Base-by-base conservation (phyloP, 2,329 filamentous ascomycete genomes). In the Penicillium freii region DNA sequence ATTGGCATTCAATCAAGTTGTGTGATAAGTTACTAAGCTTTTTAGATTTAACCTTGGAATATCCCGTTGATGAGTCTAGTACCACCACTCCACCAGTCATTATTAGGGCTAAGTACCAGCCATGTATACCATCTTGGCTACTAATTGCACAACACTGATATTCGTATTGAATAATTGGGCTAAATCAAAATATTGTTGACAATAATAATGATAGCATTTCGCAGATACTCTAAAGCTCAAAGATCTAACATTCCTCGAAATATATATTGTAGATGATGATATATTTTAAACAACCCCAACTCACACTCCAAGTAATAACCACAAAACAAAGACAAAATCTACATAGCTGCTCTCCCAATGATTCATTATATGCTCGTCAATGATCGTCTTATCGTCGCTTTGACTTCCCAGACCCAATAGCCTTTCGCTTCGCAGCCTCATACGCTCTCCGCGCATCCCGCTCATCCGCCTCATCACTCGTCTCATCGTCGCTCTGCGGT, bases 401-500 rank as follows among this genome's bases (percentile, higher is more conserved):
- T 34, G 45, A 1, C 29, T 46, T 52, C 9, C 7, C 5, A 31
- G 64, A 61, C 17, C 58, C 65, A 31, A 59, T 66, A 25, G 64
- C 60, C 57, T 69, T 73, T 33, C 63, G 67, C 54, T 68, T 73
- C 25, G 67, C 66, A 54, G 65, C 61, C 55, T 74, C 71, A 25
- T 75, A 59, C 10, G 67, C 65, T 42, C 63, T 67, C 39, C 67
- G 45, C 15, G 25, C 61, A 25, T 76, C 66, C 21, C 73, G 64
- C 54, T 73, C 70, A 48, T 73, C 62, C 39, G 74, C 70, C 29
- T 74, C 69, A 38, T 77, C 74, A 17, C 75, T 74, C 51, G 75
- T 61, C 65, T 83, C 82, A 45, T 84, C 81, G 27, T 81, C 71
- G 5, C 82, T 70, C 63, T 78, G 79, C 10, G 52, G 34, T 51